A percentile compares a stretch with the other conserved stretches of the same genome.
Conservation (phyloP, 129 eudicot species). For the Pulicaria dysenterica region DNA sequence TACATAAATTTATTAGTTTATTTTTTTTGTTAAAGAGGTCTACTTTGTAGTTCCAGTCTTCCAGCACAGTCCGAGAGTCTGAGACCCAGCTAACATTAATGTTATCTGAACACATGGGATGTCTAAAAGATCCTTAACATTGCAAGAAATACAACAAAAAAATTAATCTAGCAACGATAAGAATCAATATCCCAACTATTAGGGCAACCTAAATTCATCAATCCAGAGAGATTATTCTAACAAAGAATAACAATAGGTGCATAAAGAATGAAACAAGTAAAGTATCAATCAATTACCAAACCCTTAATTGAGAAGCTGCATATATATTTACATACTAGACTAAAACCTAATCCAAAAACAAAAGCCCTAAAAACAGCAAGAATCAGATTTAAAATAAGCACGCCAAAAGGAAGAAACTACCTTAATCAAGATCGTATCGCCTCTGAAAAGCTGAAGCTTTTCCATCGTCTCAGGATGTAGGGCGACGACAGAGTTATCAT, state of each 20-base stretch:
- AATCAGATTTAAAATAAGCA: neutral
- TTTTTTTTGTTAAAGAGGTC: too few species aligned
- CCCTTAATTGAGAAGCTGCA: neutral
- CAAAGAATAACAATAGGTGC: neutral
- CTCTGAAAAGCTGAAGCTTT: conserved; percentile 92
- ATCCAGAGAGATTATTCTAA: neutral
- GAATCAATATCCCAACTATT: neutral
- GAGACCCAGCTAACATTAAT: neutral
- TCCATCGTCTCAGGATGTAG: conserved; percentile 94
- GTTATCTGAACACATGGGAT: neutral
- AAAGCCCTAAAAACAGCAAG: neutral
- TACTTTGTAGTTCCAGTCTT: too few species aligned
- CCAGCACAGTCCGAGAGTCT: too few species aligned
- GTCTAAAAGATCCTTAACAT: neutral
- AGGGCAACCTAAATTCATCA: neutral
- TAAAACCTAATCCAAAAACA: conserved; percentile 6
- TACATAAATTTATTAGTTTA: too few species aligned
- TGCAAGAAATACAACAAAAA: neutral
- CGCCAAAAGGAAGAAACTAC: conserved; percentile 15
- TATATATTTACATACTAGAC: neutral
- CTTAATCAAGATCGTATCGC: conserved; percentile 87
- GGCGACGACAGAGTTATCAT: conserved; percentile 87
- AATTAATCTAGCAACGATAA: neutral
- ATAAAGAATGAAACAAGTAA: neutral
- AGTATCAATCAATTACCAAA: neutral